A percentile compares a stretch with the other conserved stretches of the same genome.
Evolutionary conservation across 257 asterid genomes (phyloP).

Genomic region (Cynanchum wilfordii): DNA sequence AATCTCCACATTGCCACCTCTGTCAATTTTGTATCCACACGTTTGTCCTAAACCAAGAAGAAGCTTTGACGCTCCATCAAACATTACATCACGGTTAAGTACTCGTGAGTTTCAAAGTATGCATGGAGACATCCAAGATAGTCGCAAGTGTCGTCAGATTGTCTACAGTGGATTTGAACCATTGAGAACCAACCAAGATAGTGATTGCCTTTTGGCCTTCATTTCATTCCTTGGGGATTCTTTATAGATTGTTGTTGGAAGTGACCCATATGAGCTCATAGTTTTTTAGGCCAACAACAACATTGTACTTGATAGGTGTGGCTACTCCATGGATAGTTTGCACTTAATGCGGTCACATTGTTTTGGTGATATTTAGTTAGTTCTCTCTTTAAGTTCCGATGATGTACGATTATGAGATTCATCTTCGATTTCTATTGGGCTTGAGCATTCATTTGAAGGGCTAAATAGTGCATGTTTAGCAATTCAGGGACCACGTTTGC

Average conservation of each 20-base stretch:
- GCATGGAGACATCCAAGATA: conserved; percentile 75
- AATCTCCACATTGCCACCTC: conserved; percentile 93
- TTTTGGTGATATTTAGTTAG: conserved; percentile 58
- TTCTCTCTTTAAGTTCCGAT: conserved; percentile 72
- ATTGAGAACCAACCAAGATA: conserved; percentile 91
- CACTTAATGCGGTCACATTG: conserved; percentile 42
- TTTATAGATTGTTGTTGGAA: conserved; percentile 73
- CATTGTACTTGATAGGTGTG: conserved; percentile 58
- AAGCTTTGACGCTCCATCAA: conserved; percentile 91
- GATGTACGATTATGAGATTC: conserved; percentile 93
- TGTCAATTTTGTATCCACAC: conserved; percentile 91
- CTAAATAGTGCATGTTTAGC: conserved; percentile 79
- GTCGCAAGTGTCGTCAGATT: conserved; percentile 88
- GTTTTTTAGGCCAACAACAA: conserved; percentile 79
- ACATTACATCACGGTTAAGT: conserved; percentile 83
- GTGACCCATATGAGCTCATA: conserved; percentile 82
- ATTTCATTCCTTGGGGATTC: conserved; percentile 79
- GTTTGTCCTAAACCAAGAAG: conserved; percentile 90
- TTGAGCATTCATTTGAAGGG: conserved; percentile 74
- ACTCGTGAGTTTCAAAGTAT: conserved; percentile 74
- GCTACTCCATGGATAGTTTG: conserved; percentile 62
- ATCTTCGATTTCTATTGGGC: conserved; percentile 68
- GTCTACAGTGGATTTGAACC: conserved; percentile 93
- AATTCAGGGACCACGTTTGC: conserved; percentile 70
- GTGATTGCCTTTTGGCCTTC: conserved; percentile 69